Evolutionary conservation across 805 yeast genomes (phyloP), one percentile per base, ranked within the genome.

Genomic region (Candida incommunis): DNA sequence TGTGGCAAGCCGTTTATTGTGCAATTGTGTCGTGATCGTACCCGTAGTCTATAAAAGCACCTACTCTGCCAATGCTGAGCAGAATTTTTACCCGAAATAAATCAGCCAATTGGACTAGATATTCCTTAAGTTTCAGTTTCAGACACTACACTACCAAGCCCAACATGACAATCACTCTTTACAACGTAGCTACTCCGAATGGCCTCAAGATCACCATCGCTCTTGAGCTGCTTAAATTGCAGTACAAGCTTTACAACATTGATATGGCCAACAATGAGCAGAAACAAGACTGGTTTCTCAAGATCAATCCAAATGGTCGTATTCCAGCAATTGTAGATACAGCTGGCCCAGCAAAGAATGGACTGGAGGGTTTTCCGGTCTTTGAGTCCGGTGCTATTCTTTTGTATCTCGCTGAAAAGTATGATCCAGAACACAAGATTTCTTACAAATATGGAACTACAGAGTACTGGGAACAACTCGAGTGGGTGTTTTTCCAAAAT

Each of bases 381-480:
- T 69, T 70, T 51, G 84, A 79, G 60, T 68, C 78, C 26, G 83
- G 73, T 25, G 82, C 84, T 2, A 78, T 79, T 49, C 57, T 80
- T 59, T 61, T 66, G 47, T 80, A 76, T 56, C 58, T 79, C 34
- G 75, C 74, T 45, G 82, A 76, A 50, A 74, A 69, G 49, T 80
- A 72, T 56, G 85, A 80, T 54, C 69, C 60, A 44, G 75, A 74
- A 7, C 57, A 68, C 48, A 72, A 74, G 57, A 60, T 63, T 48
- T 59, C 61, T 41, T 63, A 58, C 46, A 48, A 53, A 16, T 49
- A 55, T 3, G 67, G 65, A 2, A 59, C 75, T 23, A 56, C 54
- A 3, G 53, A 59, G 41, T 78, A 77, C 58, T 79, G 74, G 45
- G 52, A 54, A 45, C 40, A 40, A 16, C 25, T 49, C 23, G 76